A percentile compares a stretch with the other conserved stretches of the same genome.
Evolutionary conservation across 1,284 basidiomycete species (phyloP).

Genomic region (Cutaneotrichosporon spelunceum): DNA sequence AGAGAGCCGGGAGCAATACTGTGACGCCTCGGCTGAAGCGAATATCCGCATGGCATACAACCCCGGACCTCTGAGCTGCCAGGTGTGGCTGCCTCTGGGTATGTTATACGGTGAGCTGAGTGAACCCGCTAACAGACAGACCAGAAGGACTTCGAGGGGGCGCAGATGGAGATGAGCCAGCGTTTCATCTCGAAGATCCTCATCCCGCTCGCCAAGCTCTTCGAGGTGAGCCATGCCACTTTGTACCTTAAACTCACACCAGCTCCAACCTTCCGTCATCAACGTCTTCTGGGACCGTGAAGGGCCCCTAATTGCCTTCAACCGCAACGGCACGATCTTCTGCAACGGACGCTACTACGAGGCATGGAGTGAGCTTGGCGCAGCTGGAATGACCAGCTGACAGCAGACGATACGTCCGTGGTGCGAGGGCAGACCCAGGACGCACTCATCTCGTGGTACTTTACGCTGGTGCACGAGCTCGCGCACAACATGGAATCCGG

Average conservation of each 20-base stretch:
- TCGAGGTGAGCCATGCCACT: constrained; percentile 30
- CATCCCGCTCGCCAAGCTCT: constrained; percentile 40
- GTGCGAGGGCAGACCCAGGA: neutral
- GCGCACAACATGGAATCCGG: constrained; percentile 46
- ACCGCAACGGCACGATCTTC: constrained; percentile 82
- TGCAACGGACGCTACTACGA: constrained; percentile 83
- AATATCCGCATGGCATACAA: constrained; percentile 54
- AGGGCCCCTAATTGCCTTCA: constrained; percentile 89
- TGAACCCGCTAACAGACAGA: constrained; percentile 14
- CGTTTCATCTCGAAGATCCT: constrained; percentile 68
- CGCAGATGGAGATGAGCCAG: constrained; percentile 31
- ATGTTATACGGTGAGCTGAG: constrained; percentile 14
- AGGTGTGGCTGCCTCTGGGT: constrained; percentile 69
- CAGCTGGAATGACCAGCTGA: constrained; percentile 56
- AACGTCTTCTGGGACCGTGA: constrained; percentile 81
- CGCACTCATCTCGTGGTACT: constrained; percentile 82
- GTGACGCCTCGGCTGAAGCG: constrained; percentile 70
- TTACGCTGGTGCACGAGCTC: constrained; percentile 73
- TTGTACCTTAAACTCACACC: neutral
- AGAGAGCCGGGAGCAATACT: constrained; percentile 74
- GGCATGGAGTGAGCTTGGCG: constrained; percentile 76
- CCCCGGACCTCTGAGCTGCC: constrained; percentile 37
- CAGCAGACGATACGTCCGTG: constrained; percentile 55
- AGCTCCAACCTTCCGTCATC: constrained; percentile 59
- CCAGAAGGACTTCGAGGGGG: constrained; percentile 24